A percentile compares a stretch with the other conserved stretches of the same genome.
These are phyloP conservation scores for Kluyveromyces nonfermentans DNA, from an alignment of 805 yeast genomes.

Conservation along the genomic window DNA sequence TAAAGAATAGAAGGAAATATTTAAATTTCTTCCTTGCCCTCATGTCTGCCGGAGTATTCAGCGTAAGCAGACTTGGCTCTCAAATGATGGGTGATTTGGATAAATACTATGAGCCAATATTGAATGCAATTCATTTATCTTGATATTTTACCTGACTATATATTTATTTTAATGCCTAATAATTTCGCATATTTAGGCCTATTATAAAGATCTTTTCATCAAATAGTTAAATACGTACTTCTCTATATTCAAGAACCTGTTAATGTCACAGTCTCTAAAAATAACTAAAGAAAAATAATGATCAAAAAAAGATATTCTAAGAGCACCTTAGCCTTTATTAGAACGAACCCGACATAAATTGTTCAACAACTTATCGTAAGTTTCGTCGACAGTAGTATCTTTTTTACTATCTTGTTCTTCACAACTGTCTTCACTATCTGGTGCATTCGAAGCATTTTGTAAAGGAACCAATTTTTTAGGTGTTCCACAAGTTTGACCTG, in stretches of 20 bases:
- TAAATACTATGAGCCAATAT: constrained; percentile 1
- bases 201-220: neutral
- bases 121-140: neutral
- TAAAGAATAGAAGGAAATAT: constrained; percentile 13
- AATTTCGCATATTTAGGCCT: neutral
- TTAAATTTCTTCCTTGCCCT: constrained; percentile 11
- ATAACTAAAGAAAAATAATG: neutral
- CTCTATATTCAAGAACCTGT: neutral
- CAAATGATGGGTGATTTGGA: constrained; percentile 1
- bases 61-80: constrained; percentile 12
- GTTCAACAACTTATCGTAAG: constrained; percentile 60
- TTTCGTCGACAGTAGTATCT: constrained; percentile 50
- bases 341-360: constrained; percentile 59
- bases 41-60: constrained; percentile 11
- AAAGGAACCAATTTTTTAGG: neutral
- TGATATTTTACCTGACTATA: neutral
- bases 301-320: neutral
- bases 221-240: constrained; percentile 1
- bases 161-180: neutral
- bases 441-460: neutral
- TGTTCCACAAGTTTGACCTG: neutral
- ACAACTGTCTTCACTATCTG: constrained; percentile 11
- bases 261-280: neutral
- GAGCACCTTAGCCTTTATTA: constrained; percentile 25
- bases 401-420: constrained; percentile 8